Evolutionary conservation across 2,329 filamentous ascomycete species (phyloP).

Genomic region (Monilinia polystroma): DNA sequence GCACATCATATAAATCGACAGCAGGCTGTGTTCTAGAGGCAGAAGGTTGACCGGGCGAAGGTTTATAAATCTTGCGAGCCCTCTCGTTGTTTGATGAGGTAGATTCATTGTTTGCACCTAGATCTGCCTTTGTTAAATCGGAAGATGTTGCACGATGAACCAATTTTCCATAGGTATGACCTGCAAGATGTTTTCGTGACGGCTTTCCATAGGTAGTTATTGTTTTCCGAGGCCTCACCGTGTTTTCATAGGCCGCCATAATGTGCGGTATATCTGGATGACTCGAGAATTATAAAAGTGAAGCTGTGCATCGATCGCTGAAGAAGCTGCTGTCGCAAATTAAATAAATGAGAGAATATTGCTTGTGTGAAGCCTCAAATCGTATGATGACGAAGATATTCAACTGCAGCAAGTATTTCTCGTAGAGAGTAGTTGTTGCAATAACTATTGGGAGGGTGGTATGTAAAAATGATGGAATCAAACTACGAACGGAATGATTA

Average conservation of each 20-base stretch:
- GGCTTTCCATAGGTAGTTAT: constrained; percentile 41
- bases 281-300: constrained; percentile 9
- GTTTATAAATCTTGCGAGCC: constrained; percentile 4
- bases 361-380: neutral
- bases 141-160: constrained; percentile 31
- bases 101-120: constrained; percentile 19
- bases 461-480: neutral
- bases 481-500: neutral
- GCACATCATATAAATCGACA: constrained; percentile 32
- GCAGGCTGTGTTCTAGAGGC: constrained; percentile 7
- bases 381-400: neutral
- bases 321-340: constrained; percentile 13
- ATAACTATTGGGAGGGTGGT: neutral
- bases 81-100: constrained; percentile 15
- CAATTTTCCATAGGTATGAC: constrained; percentile 32
- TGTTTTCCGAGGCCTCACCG: constrained; percentile 34
- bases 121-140: constrained; percentile 26
- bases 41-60: constrained; percentile 20
- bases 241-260: constrained; percentile 38
- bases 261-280: constrained; percentile 16
- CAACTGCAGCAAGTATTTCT: neutral
- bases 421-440: neutral
- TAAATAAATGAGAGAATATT: neutral
- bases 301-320: constrained; percentile 17
- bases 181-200: constrained; percentile 36